Evolutionary conservation across 257 asterid genomes (phyloP).

Genomic region (Oldenlandia corymbosa): DNA sequence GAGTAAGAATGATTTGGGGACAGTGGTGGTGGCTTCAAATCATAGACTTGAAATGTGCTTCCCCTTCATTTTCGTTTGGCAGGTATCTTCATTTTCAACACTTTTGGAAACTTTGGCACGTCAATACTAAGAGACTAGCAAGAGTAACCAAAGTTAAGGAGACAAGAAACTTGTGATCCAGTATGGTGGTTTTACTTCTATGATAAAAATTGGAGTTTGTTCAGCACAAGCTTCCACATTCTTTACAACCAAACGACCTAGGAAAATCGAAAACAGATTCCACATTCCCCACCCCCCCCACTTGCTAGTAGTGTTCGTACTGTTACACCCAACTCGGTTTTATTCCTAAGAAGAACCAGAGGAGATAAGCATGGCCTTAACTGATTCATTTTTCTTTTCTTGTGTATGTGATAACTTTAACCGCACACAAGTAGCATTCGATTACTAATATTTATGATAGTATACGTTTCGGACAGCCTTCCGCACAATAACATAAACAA

Average conservation of each 20-base stretch:
- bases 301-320: slow-evolving; percentile 2
- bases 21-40: too few species aligned
- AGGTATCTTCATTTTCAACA: too few species aligned
- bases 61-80: too few species aligned
- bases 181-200: slow-evolving; percentile 65
- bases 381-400: too few species aligned
- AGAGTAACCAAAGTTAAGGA: slow-evolving; percentile 69
- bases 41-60: too few species aligned
- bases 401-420: too few species aligned
- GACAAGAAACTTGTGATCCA: slow-evolving; percentile 57
- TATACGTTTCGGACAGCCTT: too few species aligned
- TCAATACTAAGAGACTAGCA: slow-evolving; percentile 45
- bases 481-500: too few species aligned
- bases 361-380: slow-evolving; percentile 23
- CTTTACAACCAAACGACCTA: slow-evolving; percentile 57
- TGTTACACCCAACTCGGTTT: neutral
- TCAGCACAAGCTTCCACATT: slow-evolving; percentile 53
- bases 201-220: slow-evolving; percentile 61
- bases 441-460: too few species aligned
- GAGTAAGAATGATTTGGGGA: slow-evolving; percentile 2
- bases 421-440: too few species aligned
- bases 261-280: slow-evolving; percentile 25
- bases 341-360: slow-evolving; percentile 10
- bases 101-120: too few species aligned
- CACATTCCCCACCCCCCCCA: slow-evolving; percentile 24